phyloP scores from a whole-genome alignment of 441 rosid species.

The Populus tomentosa region DNA sequence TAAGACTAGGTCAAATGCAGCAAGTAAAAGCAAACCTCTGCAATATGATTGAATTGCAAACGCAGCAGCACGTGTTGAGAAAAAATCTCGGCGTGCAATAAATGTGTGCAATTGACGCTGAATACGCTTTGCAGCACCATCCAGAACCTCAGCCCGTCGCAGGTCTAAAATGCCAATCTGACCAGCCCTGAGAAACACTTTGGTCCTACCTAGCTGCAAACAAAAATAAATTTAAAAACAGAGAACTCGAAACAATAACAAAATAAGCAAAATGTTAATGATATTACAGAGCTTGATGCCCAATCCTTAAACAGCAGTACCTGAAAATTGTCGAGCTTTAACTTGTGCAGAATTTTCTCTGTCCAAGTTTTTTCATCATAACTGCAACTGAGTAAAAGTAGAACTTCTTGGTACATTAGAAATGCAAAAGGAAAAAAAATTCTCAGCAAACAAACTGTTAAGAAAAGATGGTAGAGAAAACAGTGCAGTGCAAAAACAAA shows the following conservation, averaged over 20 bases:
- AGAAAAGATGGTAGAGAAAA: conserved; percentile 2
- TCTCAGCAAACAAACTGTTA: conserved; percentile 7
- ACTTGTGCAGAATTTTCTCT: conserved; percentile 61
- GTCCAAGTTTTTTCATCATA: conserved; percentile 78
- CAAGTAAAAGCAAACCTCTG: conserved; percentile 58
- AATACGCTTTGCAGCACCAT: conserved; percentile 71
- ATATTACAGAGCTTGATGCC: neutral
- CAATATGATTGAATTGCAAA: conserved; percentile 75
- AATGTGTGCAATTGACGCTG: conserved; percentile 64
- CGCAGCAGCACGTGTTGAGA: conserved; percentile 54
- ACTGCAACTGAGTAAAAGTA: conserved; percentile 35
- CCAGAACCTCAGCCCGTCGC: conserved; percentile 84
- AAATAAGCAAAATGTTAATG: neutral
- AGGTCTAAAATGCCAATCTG: conserved; percentile 91
- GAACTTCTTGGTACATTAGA: conserved; percentile 8
- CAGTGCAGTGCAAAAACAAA: neutral
- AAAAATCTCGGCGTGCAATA: conserved; percentile 53
- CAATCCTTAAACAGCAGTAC: conserved; percentile 30
- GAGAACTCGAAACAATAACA: neutral
- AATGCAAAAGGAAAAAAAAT: neutral
- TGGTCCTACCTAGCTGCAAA: conserved; percentile 80
- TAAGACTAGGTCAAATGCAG: neutral
- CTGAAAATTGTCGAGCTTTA: conserved; percentile 91
- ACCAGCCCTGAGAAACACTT: conserved; percentile 98
- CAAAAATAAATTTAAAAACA: conserved; percentile 10